phyloP scores from a whole-genome alignment of 2,329 filamentous ascomycete species.

The Botrytis sinoallii region DNA sequence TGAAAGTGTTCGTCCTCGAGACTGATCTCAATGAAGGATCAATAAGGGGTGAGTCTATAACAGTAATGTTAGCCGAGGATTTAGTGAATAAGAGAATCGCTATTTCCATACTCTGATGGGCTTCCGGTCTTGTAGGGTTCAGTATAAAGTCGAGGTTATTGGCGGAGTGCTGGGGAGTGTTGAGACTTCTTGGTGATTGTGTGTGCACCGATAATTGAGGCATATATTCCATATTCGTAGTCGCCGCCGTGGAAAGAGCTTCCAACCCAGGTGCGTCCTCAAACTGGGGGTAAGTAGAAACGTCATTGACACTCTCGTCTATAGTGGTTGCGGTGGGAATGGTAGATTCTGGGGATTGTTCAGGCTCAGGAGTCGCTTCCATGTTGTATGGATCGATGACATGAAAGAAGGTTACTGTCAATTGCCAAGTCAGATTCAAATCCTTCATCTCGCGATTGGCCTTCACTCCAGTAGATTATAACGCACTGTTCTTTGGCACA shows the following conservation, averaged over 20 bases:
- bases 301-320: slow-evolving; percentile 28
- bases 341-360: slow-evolving; percentile 25
- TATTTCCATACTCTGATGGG: slow-evolving; percentile 25
- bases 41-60: slow-evolving; percentile 43
- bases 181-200: slow-evolving; percentile 26
- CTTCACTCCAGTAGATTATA: not conserved
- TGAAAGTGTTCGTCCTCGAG: slow-evolving; percentile 8
- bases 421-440: slow-evolving; percentile 29
- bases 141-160: slow-evolving; percentile 56
- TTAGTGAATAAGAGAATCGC: not conserved
- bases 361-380: slow-evolving; percentile 41
- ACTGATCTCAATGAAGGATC: slow-evolving; percentile 41
- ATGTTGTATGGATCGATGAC: slow-evolving; percentile 61
- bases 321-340: slow-evolving; percentile 24
- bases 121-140: slow-evolving; percentile 40
- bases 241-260: slow-evolving; percentile 51
- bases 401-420: slow-evolving; percentile 57
- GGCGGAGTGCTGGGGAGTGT: slow-evolving; percentile 30
- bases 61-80: slow-evolving; percentile 30
- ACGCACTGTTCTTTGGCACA: slow-evolving; percentile 54
- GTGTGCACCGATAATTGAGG: slow-evolving; percentile 27
- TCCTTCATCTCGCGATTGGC: not conserved
- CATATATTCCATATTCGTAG: slow-evolving; percentile 40
- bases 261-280: slow-evolving; percentile 51
- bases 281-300: slow-evolving; percentile 26